A percentile compares a stretch with the other conserved stretches of the same genome.
phyloP scores from a whole-genome alignment of 1,284 basidiomycete genomes.

The Dichomitus squalens region DNA sequence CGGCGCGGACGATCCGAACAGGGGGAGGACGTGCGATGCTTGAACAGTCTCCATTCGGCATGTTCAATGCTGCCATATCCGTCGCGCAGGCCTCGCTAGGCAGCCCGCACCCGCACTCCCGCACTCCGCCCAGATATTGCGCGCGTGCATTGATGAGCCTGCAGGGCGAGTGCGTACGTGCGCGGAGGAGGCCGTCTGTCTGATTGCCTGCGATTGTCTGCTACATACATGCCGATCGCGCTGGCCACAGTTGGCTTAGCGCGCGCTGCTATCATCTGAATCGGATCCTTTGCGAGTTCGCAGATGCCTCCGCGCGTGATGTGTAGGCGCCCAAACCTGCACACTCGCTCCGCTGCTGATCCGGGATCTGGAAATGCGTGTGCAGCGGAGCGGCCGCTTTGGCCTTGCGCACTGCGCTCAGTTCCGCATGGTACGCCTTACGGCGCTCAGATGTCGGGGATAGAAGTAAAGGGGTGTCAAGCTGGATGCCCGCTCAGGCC shows the following conservation, averaged over 20 bases:
- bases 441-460: slow-evolving; percentile 21
- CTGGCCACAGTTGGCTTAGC: not conserved
- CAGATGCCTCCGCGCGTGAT: not conserved
- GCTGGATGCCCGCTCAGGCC: slow-evolving; percentile 24
- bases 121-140: not conserved
- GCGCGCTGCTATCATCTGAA: too few species aligned
- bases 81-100: slow-evolving; percentile 6
- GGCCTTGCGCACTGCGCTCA: slow-evolving; percentile 1
- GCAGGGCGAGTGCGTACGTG: too few species aligned
- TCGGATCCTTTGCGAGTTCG: not conserved
- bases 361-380: not conserved
- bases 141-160: not conserved
- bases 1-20: slow-evolving; percentile 21
- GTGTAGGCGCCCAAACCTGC: not conserved
- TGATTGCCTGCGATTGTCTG: not conserved
- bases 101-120: slow-evolving; percentile 10
- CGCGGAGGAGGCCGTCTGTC: too few species aligned
- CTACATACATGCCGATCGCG: not conserved
- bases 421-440: slow-evolving; percentile 15
- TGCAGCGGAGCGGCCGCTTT: not conserved
- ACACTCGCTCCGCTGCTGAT: slow-evolving; percentile 8
- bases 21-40: slow-evolving; percentile 1
- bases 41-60: slow-evolving; percentile 23
- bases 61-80: slow-evolving; percentile 25
- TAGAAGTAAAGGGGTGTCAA: slow-evolving; percentile 4